Evolutionary conservation across 2,329 filamentous ascomycete species (phyloP), one percentile per base, ranked within the genome.

Genomic region (Seiridium unicorne): DNA sequence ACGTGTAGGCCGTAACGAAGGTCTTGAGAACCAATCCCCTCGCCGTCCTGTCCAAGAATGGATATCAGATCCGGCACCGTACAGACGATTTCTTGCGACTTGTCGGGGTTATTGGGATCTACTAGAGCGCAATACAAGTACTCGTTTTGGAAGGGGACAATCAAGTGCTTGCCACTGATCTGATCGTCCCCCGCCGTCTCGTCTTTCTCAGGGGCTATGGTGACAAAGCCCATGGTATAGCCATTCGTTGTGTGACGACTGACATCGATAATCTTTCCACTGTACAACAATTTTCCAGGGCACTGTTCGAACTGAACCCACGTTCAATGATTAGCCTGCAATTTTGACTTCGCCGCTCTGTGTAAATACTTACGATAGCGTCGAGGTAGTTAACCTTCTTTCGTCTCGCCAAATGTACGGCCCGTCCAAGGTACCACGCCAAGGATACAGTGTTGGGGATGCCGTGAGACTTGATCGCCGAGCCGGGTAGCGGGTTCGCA

Each of bases 11-110:
- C 53, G 38, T 55, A 55, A 40, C 53, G 53, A n/a, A 55, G 40
- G 8, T 55, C 53, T 40, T 55, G 53, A 8, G 53, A 55, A 3
- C 53, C 53, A 11, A 55, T 55, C 18, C 18, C 53, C 40, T 55
- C 53, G 18, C 53, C 53, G 5, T 55, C 53, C 26, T 55, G 53
- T 6, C 53, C 53, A n/a, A 55, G 36, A 26, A 55, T 55, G 9
- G 53, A 55, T 6, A 55, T 55, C 2, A 55, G 53, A 32, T 55
- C 53, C 53, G 53, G 53, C 40, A 55, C 53, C 5, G 53, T 55
- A 26, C 53, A 55, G 18, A 34, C 40, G n/a, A 55, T 40, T 26
- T 55, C 6, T 34, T 53, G 53, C 11, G 18, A 10, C 10, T 7
- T 5, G 11, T 55, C 36, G 18, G 38, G 44, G 6, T 40, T 40